These are phyloP conservation scores for Kwoniella shivajii DNA, from an alignment of 1,284 basidiomycete species.

Conservation along the genomic window DNA sequence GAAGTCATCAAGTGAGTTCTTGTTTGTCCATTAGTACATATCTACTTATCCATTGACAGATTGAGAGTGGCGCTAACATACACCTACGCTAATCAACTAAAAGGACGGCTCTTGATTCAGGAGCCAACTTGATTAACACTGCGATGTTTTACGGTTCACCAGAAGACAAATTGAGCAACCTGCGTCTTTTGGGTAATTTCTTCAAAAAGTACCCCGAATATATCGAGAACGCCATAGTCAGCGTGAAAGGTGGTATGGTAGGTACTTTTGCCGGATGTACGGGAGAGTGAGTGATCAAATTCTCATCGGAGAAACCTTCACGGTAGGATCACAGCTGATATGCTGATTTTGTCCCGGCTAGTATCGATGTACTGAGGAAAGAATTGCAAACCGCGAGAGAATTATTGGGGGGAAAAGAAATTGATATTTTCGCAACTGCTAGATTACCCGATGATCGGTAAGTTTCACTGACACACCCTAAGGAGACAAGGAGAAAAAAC, in stretches of 20 bases:
- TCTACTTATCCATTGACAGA: background rate
- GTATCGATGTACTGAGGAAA: constrained; percentile 53
- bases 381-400: constrained; percentile 55
- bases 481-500: too few species aligned
- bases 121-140: constrained; percentile 56
- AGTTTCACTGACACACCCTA: too few species aligned
- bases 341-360: background rate
- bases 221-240: constrained; percentile 60
- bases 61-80: background rate
- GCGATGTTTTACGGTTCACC: constrained; percentile 49
- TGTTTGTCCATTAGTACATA: background rate
- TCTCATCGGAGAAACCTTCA: too few species aligned
- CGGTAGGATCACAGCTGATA: background rate
- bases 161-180: constrained; percentile 34
- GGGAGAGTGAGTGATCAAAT: constrained; percentile 12
- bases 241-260: constrained; percentile 57
- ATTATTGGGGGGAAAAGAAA: constrained; percentile 56
- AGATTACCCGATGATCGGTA: constrained; percentile 16
- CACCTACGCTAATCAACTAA: background rate
- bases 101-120: constrained; percentile 60
- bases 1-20: constrained; percentile 60
- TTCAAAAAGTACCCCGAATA: constrained; percentile 59
- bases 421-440: constrained; percentile 56
- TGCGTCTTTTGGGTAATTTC: constrained; percentile 49
- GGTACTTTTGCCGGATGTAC: background rate